Evolutionary conservation across 2,329 filamentous ascomycete genomes (phyloP).

Genomic region (Penicillium sp.): DNA sequence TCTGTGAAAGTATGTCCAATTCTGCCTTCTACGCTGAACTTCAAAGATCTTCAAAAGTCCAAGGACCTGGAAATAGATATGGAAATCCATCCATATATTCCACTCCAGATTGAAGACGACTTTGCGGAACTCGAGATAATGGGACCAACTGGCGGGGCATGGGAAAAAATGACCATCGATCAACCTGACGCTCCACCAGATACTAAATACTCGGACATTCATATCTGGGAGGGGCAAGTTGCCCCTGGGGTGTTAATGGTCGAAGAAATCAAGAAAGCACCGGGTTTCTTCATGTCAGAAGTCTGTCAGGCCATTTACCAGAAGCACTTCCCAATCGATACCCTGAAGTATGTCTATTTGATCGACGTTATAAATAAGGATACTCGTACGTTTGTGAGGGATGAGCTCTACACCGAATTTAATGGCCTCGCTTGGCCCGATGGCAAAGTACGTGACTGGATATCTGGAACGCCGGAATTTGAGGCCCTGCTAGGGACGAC

Average conservation of each 20-base stretch:
- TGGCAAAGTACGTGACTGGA: background rate
- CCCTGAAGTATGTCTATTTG: background rate
- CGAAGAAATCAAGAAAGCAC: background rate
- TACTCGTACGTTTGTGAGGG: background rate
- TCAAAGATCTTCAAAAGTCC: background rate
- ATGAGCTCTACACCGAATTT: background rate
- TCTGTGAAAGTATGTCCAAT: background rate
- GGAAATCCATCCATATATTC: background rate
- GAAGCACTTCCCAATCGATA: background rate
- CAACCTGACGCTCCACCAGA: background rate
- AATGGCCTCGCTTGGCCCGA: background rate
- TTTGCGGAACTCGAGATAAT: background rate
- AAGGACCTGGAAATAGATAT: background rate
- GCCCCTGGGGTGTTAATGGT: background rate
- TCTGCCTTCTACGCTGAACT: background rate
- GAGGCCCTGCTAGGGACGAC: conserved; percentile 2
- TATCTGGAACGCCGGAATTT: conserved; percentile 2
- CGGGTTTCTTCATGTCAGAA: background rate
- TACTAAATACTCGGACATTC: background rate
- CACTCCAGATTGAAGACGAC: background rate
- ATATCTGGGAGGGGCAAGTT: background rate
- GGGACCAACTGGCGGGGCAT: background rate
- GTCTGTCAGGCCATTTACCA: conserved; percentile 1
- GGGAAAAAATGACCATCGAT: background rate
- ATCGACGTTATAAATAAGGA: background rate